Evolutionary conservation across 352 stramenopile genomes (phyloP).

Genomic region (Phytophthora sp.): DNA sequence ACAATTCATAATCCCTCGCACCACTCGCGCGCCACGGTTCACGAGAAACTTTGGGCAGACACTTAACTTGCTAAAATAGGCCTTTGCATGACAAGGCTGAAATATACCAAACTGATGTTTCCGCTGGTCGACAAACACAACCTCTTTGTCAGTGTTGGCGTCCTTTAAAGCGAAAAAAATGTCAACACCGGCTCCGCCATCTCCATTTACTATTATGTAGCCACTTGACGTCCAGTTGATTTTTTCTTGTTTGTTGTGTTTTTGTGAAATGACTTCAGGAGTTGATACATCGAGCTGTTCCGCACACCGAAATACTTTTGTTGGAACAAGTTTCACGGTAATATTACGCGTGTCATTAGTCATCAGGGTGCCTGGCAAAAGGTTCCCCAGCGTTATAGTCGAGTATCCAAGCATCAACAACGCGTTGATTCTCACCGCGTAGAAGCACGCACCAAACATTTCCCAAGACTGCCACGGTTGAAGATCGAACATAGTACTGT

Average conservation of each 20-base stretch:
- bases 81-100: slow-evolving; percentile 5
- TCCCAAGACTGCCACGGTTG: slow-evolving; percentile 15
- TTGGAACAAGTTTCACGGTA: slow-evolving; percentile 14
- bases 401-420: slow-evolving; percentile 31
- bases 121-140: slow-evolving; percentile 23
- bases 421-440: slow-evolving; percentile 44
- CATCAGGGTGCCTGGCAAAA: slow-evolving; percentile 22
- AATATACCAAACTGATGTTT: slow-evolving; percentile 15
- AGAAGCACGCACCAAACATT: slow-evolving; percentile 44
- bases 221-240: slow-evolving; percentile 18
- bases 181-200: slow-evolving; percentile 30
- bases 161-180: slow-evolving; percentile 42
- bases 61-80: slow-evolving; percentile 17
- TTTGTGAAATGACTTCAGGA: background rate
- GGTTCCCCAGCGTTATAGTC: slow-evolving; percentile 22
- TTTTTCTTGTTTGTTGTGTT: background rate
- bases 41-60: slow-evolving; percentile 2
- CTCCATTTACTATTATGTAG: slow-evolving; percentile 35
- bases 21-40: background rate
- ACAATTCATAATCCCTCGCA: slow-evolving; percentile 15
- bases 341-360: background rate
- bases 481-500: background rate
- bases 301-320: background rate
- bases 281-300: slow-evolving; percentile 5
- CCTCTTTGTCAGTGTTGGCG: slow-evolving; percentile 7